Percentiles rank a stretch among this genome's conserved stretches.
These are phyloP conservation scores for Globisporangium solare DNA, from an alignment of 352 stramenopile genomes.

Conservation along the genomic window DNA sequence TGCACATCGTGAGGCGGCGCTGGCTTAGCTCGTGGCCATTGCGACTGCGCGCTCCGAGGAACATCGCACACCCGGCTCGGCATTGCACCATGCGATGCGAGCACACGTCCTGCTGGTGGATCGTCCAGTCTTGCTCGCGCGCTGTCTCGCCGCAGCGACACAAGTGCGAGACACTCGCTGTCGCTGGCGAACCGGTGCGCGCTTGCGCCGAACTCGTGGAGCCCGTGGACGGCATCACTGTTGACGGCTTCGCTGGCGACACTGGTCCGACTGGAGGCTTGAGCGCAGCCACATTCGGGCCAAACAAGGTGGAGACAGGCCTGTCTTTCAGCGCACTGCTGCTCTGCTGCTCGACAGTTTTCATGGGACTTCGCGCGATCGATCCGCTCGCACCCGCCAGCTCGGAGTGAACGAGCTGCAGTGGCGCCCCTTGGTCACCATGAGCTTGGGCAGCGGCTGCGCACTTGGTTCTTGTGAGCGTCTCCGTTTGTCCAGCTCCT, in stretches of 20 bases:
- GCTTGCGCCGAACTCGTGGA: not conserved
- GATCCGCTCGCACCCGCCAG: not conserved
- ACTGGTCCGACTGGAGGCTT: constrained; percentile 6
- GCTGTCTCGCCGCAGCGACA: constrained; percentile 45
- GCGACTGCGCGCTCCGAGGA: constrained; percentile 43
- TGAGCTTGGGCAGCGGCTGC: constrained; percentile 27
- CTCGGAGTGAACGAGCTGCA: constrained; percentile 21
- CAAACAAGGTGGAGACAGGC: constrained; percentile 20
- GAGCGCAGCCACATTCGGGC: constrained; percentile 5
- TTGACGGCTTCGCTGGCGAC: not conserved
- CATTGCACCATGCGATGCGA: constrained; percentile 44
- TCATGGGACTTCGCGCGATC: not conserved
- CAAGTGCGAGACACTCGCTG: constrained; percentile 12
- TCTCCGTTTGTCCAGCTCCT: constrained; percentile 5
- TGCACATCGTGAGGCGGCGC: constrained; percentile 58
- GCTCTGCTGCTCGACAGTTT: constrained; percentile 21
- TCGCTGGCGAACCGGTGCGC: not conserved
- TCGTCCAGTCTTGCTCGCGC: constrained; percentile 17
- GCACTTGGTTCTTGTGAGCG: constrained; percentile 7
- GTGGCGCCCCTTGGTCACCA: constrained; percentile 38
- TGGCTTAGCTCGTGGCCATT: constrained; percentile 67
- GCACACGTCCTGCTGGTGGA: constrained; percentile 29
- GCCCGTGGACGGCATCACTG: not conserved
- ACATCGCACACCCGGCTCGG: constrained; percentile 42
- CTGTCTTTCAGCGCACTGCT: constrained; percentile 21